Conservation (phyloP, 2,329 filamentous ascomycete genomes). For the Fusarium buxicola region DNA sequence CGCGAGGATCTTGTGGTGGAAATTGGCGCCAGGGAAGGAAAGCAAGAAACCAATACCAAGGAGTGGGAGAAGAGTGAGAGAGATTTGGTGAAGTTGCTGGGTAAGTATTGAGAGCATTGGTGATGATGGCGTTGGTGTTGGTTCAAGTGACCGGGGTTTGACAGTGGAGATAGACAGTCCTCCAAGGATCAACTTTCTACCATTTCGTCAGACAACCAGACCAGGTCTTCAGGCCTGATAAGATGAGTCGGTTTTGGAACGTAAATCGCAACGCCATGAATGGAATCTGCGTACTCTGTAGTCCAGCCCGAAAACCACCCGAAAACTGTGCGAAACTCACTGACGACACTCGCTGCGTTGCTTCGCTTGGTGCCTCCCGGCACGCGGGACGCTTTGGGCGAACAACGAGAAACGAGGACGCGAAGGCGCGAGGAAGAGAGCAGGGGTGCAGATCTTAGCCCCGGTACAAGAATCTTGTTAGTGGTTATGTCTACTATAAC, state of each 20-base stretch:
- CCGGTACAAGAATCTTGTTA: neutral
- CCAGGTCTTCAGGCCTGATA: too few relatives aligned
- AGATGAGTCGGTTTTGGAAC: too few relatives aligned
- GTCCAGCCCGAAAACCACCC: too few relatives aligned
- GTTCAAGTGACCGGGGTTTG: too few relatives aligned
- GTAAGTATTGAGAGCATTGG: neutral
- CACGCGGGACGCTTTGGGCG: neutral
- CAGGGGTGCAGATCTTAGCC: neutral
- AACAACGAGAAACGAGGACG: neutral
- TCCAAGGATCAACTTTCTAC: too few relatives aligned
- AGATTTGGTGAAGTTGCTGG: slow-evolving; percentile 16
- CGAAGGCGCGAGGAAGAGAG: slow-evolving; percentile 1
- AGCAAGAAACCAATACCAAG: neutral
- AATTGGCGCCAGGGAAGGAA: slow-evolving; percentile 16
- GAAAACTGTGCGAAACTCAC: too few relatives aligned
- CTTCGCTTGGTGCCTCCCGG: neutral
- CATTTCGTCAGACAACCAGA: too few relatives aligned
- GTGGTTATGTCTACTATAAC: neutral
- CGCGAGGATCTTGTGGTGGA: slow-evolving; percentile 19
- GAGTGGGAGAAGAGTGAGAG: slow-evolving; percentile 23
- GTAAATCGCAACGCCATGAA: too few relatives aligned
- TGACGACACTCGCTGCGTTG: neutral
- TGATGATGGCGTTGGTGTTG: neutral
- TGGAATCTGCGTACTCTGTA: too few relatives aligned
- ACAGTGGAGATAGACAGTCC: neutral